Percentiles rank a stretch among this genome's conserved stretches.
Conservation (phyloP, 495 filamentous ascomycete species). For the Halenospora varia region DNA sequence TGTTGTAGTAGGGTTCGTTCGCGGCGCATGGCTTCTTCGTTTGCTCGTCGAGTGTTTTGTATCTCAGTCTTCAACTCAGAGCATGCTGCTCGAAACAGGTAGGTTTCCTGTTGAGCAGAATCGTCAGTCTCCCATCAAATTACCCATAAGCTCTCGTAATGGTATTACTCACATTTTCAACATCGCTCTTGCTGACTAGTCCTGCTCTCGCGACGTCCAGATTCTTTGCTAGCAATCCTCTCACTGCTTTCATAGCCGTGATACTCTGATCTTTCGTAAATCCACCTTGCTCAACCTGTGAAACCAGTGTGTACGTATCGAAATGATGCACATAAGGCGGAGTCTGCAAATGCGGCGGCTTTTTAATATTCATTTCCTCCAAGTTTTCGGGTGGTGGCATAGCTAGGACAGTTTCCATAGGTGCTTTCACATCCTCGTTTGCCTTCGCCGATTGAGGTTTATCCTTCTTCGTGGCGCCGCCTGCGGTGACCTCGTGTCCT, state of each 20-base stretch:
- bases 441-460: constrained; percentile 20
- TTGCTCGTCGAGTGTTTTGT: constrained; percentile 51
- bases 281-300: constrained; percentile 62
- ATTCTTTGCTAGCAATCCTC: constrained; percentile 69
- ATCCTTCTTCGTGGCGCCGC: not conserved
- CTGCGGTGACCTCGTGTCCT: not conserved
- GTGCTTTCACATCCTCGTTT: constrained; percentile 26
- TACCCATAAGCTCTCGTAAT: not conserved
- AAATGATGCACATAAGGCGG: constrained; percentile 92
- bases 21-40: constrained; percentile 67
- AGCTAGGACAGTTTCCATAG: constrained; percentile 31
- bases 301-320: constrained; percentile 85
- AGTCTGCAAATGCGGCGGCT: constrained; percentile 61
- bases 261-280: constrained; percentile 68
- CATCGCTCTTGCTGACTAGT: constrained; percentile 51
- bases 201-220: constrained; percentile 71
- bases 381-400: constrained; percentile 32
- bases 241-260: constrained; percentile 84
- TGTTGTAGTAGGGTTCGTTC: constrained; percentile 84
- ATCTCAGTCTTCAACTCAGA: constrained; percentile 86
- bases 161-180: constrained; percentile 31
- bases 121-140: not conserved
- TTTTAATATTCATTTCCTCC: constrained; percentile 29
- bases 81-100: constrained; percentile 91
- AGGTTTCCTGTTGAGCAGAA: constrained; percentile 56